A percentile compares a stretch with the other conserved stretches of the same genome.
Conservation (phyloP, 257 asterid genomes). For the Handroanthus guayacan region DNA sequence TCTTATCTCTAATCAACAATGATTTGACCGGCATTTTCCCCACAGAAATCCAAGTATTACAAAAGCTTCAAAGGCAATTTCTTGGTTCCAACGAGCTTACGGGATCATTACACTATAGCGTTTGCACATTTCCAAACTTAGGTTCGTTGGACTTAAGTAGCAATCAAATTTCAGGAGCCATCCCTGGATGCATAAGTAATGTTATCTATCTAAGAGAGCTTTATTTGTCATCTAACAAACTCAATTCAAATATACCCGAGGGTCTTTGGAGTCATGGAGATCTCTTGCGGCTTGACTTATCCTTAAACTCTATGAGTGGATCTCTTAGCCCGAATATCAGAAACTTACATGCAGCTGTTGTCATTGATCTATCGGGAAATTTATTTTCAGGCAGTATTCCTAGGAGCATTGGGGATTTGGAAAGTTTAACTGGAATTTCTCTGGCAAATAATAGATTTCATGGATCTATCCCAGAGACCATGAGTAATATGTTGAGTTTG, state of each 20-base stretch:
- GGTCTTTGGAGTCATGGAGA: constrained; percentile 36
- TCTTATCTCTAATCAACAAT: constrained; percentile 2
- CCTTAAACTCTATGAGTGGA: constrained; percentile 39
- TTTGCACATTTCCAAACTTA: constrained; percentile 18
- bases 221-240: constrained; percentile 24
- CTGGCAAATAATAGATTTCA: constrained; percentile 38
- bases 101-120: constrained; percentile 14
- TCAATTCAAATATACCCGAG: constrained; percentile 32
- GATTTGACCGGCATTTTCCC: constrained; percentile 35
- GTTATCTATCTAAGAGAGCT: constrained; percentile 19
- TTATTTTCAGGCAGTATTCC: constrained; percentile 34
- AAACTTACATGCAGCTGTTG: constrained; percentile 13
- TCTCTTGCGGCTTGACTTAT: constrained; percentile 34
- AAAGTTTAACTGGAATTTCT: constrained; percentile 7
- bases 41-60: not conserved
- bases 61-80: constrained; percentile 6
- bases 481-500: constrained; percentile 32
- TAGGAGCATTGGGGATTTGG: constrained; percentile 22
- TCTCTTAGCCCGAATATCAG: constrained; percentile 30
- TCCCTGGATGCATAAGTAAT: constrained; percentile 39
- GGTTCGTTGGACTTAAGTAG: not conserved
- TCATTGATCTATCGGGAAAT: constrained; percentile 38
- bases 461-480: constrained; percentile 37
- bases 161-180: constrained; percentile 37
- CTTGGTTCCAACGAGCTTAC: constrained; percentile 21